Base-by-base conservation (phyloP, 768 basidiomycete species). In the Lactarius indigo region DNA sequence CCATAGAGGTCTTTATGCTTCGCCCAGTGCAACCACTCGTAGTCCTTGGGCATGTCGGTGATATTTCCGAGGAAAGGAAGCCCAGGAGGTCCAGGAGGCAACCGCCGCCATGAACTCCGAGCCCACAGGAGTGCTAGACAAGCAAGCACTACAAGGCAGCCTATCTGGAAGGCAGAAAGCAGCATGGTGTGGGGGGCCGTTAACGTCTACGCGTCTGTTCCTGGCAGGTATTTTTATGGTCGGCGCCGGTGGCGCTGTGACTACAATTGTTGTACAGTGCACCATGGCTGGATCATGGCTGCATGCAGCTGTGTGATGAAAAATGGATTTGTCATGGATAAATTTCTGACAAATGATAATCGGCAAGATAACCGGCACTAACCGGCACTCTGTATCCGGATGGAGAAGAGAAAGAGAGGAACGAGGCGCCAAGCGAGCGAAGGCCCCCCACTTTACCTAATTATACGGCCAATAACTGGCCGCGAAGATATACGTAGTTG, bases 21-120 rank as follows among this genome's bases (percentile, higher is more conserved):
- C 6, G 65, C 65, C 65, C 65, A 66, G 50, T 66, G 60, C n/a
- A 20, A 26, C 37, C 50, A 66, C 59, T 61, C 59, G 28, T 66
- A 56, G 18, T 42, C 31, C 52, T 61, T 61, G 23, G 59, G 65
- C 52, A 66, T 23, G 6, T 31, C 60, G 9, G 56, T 15, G 23
- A 61, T 23, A 47, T 66, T 66, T n/a, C 65, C 65, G 17, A 66
- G 23, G 37, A 66, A 30, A 26, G 65, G 65, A 28, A 66, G 59
- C 13, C 65, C 65, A 35, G 50, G 59, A 17, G 65, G 65, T 3
- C 65, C 65, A 39, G 65, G 65, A 57, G 65, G 65, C 23, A 66
- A 41, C n/a, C 37, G 52, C 17, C 52, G 50, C 52, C 61, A 35
- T 23, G 17, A 23, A n/a, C 30, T 10, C 23, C 9, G 52, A 55